Conservation (phyloP, 495 filamentous ascomycete species). For the Aspergillus leporis region DNA sequence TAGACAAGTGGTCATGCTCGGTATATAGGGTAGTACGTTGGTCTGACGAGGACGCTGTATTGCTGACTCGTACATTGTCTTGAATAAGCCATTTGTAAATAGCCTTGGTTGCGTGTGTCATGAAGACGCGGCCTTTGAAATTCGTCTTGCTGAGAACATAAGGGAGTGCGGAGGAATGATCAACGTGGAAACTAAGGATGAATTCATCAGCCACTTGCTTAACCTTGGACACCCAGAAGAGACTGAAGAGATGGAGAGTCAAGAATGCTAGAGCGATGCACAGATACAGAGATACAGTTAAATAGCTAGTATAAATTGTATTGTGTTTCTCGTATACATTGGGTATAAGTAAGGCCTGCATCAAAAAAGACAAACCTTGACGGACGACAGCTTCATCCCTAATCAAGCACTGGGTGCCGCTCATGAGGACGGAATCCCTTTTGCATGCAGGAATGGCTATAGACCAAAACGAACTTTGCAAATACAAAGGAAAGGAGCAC, state of each 20-base stretch:
- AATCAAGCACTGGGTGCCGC: conserved; percentile 8
- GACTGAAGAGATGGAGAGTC: background rate
- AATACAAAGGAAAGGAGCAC: conserved; percentile 18
- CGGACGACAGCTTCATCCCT: background rate
- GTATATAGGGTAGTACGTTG: conserved; percentile 82
- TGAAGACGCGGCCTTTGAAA: conserved; percentile 94
- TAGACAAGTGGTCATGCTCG: conserved; percentile 89
- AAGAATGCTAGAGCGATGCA: conserved; percentile 5
- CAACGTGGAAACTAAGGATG: conserved; percentile 81
- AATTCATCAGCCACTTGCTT: conserved; percentile 26
- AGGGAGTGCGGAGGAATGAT: conserved; percentile 93
- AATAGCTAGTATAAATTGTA: conserved; percentile 28
- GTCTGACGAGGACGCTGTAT: conserved; percentile 72
- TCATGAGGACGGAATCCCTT: conserved; percentile 8
- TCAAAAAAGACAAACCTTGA: conserved; percentile 6
- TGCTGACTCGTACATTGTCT: conserved; percentile 86
- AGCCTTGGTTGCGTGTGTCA: conserved; percentile 98
- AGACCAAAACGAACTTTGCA: conserved; percentile 4
- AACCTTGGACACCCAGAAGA: conserved; percentile 1
- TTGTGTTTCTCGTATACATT: conserved; percentile 38
- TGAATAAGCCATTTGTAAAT: conserved; percentile 99
- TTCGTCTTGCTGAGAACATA: conserved; percentile 98
- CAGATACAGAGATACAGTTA: conserved; percentile 27
- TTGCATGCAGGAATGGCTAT: conserved; percentile 10
- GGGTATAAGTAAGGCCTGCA: conserved; percentile 14